Percentiles rank a stretch among this genome's conserved stretches.
Evolutionary conservation across 257 asterid genomes (phyloP).

Genomic region (Parsonsia alboflavescens): DNA sequence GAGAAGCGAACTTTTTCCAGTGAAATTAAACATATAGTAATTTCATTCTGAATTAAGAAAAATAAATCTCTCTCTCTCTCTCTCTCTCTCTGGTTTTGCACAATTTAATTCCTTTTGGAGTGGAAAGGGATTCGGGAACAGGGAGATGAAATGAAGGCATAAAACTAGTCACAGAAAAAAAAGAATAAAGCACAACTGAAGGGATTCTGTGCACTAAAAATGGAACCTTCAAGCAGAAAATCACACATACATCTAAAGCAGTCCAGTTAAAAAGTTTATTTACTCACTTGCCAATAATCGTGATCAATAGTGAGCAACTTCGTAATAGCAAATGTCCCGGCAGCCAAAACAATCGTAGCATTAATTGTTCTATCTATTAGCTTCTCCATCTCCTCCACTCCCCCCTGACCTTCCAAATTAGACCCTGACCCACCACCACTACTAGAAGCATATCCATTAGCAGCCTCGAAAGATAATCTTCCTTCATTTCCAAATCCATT

Average conservation of each 20-base stretch:
- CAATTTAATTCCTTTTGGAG: not conserved
- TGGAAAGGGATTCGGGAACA: not conserved
- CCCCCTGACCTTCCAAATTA: slow-evolving; percentile 25
- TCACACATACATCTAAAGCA: not conserved
- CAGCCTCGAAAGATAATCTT: slow-evolving; percentile 53
- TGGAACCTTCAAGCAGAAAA: not conserved
- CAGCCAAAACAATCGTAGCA: slow-evolving; percentile 71
- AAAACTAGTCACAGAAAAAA: not conserved
- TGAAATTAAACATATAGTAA: not conserved
- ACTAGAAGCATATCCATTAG: slow-evolving; percentile 43
- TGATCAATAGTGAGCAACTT: slow-evolving; percentile 74
- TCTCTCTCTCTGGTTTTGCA: too few relatives aligned
- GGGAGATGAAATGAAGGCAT: not conserved
- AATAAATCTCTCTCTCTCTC: not conserved
- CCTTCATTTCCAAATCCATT: slow-evolving; percentile 63
- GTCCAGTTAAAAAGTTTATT: not conserved
- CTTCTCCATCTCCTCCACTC: slow-evolving; percentile 38
- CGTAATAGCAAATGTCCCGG: slow-evolving; percentile 74
- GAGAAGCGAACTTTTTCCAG: not conserved
- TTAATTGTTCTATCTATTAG: slow-evolving; percentile 61
- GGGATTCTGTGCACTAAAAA: not conserved
- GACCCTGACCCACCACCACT: slow-evolving; percentile 35
- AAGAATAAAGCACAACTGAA: not conserved
- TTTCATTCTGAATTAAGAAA: not conserved
- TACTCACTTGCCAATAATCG: slow-evolving; percentile 82